Evolutionary conservation across 371 early-diverging fungal genomes (phyloP).

Genomic region (Entomophthora muscae): DNA sequence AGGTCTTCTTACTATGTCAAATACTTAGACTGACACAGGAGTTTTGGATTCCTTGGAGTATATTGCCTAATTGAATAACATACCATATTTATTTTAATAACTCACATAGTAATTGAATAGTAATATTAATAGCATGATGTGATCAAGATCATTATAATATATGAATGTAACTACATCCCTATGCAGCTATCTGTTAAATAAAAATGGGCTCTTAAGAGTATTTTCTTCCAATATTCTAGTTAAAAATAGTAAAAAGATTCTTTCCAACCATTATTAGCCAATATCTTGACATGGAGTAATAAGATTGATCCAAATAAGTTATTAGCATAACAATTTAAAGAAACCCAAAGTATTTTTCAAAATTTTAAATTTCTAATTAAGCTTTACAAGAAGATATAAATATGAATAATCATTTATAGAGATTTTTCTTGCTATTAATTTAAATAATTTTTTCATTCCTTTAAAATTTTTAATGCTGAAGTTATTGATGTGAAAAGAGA

Average conservation of each 20-base stretch:
- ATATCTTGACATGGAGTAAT: background rate
- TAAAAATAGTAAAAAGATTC: background rate
- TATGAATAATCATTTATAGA: background rate
- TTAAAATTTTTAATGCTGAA: background rate
- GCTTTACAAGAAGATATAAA: background rate
- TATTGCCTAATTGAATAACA: too few relatives aligned
- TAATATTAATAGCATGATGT: too few relatives aligned
- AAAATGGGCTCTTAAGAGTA: too few relatives aligned
- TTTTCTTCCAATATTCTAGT: too few relatives aligned
- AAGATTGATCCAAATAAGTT: background rate
- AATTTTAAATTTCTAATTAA: background rate
- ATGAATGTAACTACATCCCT: too few relatives aligned
- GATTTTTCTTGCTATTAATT: background rate
- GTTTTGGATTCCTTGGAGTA: too few relatives aligned
- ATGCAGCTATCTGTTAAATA: too few relatives aligned
- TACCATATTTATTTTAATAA: too few relatives aligned
- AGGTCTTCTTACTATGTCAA: background rate
- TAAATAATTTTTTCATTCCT: background rate
- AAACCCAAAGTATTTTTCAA: background rate
- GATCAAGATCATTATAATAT: too few relatives aligned
- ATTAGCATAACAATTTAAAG: background rate
- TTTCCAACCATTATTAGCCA: background rate
- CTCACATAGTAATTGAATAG: too few relatives aligned
- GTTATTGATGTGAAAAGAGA: background rate
- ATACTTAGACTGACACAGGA: too few relatives aligned